These are phyloP conservation scores for Anastatica hierochuntica DNA, from an alignment of 345 rosid genomes.

Conservation along the genomic window DNA sequence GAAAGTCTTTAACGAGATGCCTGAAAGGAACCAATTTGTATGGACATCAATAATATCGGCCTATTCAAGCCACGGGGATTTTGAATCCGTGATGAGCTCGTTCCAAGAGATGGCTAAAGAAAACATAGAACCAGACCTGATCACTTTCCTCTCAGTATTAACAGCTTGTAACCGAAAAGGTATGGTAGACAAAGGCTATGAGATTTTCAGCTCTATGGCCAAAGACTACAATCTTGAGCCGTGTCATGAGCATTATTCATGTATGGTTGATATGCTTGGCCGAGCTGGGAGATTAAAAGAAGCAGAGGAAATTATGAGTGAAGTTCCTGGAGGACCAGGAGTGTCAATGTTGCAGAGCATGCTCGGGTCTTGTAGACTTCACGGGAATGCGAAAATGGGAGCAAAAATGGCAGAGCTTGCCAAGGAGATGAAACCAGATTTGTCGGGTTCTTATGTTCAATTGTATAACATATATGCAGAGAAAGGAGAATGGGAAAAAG, in stretches of 20 bases:
- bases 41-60: constrained; percentile 94
- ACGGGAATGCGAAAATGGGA: constrained; percentile 66
- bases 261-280: constrained; percentile 89
- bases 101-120: constrained; percentile 52
- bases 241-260: constrained; percentile 66
- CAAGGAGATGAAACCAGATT: constrained; percentile 51
- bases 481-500: constrained; percentile 71
- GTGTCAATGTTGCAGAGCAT: constrained; percentile 71
- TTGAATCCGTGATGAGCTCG: constrained; percentile 51
- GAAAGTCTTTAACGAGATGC: constrained; percentile 48
- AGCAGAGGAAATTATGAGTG: constrained; percentile 51
- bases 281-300: constrained; percentile 67
- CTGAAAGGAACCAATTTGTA: constrained; percentile 43
- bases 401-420: constrained; percentile 48
- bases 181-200: constrained; percentile 58
- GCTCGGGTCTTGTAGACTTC: constrained; percentile 65
- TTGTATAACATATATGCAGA: constrained; percentile 86
- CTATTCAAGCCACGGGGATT: constrained; percentile 77
- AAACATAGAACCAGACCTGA: constrained; percentile 54
- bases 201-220: constrained; percentile 48
- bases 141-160: constrained; percentile 70
- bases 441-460: constrained; percentile 66
- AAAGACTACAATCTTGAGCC: constrained; percentile 53
- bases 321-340: constrained; percentile 60
- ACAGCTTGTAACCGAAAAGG: constrained; percentile 74